Evolutionary conservation across 768 basidiomycete species (phyloP), one percentile per base, ranked within the genome.

Genomic region (Naematelia encephala): DNA sequence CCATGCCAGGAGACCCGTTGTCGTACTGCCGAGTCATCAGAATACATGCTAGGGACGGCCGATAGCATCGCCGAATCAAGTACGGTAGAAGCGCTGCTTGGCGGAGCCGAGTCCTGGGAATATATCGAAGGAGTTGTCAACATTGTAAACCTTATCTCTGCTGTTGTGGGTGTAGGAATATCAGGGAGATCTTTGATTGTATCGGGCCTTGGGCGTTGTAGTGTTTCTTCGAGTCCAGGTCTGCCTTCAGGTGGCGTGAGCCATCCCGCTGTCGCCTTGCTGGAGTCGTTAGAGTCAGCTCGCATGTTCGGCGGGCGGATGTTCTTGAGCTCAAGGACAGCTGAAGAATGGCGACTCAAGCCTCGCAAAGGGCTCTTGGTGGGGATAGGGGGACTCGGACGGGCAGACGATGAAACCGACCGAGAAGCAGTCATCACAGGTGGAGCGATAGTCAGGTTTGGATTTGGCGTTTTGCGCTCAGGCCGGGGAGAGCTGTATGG

Each of bases 351-450:
- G 4, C 61, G 46, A 26, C 63, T 67, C 0, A 68, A 14, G 14
- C 59, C 25, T 1, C 72, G 55, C 21, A 74, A 29, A 1, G 72
- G 72, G 49, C 57, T 66, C 54, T 67, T 65, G 21, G 61, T 64
- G 14, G 72, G 72, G 3, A 74, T 50, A 39, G 72, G 72, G 25
- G 72, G 72, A 56, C 61, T 68, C 4, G 68, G 65, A 28, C 46
- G 48, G 30, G 50, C 44, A 4, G 56, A 46, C 34, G 34, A 8
- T 39, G 34, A 8, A 8, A 19, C 27, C 16, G 23, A 28, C 29
- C 42, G 29, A 42, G 59, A 43, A 45, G 49, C 0, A 56, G 55
- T 23, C 34, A 8, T 39, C 34, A 39, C 34, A 39, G 55, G 55
- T 39, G 28, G 56, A 42, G 25, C 16, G 25, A 57, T 57, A 8